Evolutionary conservation across 2,329 filamentous ascomycete species (phyloP).

Genomic region (Beauveria caledonica): DNA sequence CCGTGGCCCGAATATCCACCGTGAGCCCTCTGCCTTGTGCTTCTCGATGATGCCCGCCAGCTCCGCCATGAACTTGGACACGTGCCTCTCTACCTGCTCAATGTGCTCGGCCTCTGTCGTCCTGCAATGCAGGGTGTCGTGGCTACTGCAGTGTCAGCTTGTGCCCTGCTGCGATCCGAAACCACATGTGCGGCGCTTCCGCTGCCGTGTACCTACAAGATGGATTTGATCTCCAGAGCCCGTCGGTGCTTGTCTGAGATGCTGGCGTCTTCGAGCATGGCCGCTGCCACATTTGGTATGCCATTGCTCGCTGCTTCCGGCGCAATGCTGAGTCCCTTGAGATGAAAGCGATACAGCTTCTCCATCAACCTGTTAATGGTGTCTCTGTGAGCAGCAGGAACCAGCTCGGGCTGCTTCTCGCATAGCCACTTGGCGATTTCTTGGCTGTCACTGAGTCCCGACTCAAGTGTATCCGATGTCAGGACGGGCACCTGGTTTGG

Average conservation of each 20-base stretch:
- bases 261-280: conserved; percentile 20
- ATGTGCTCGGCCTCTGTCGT: conserved; percentile 20
- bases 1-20: conserved; percentile 21
- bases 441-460: conserved; percentile 19
- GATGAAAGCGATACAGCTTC: conserved; percentile 21
- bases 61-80: conserved; percentile 17
- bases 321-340: conserved; percentile 17
- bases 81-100: conserved; percentile 17
- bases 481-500: conserved; percentile 19
- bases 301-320: conserved; percentile 19
- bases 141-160: conserved; percentile 15
- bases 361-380: conserved; percentile 19
- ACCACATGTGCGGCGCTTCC: no score
- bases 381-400: conserved; percentile 18
- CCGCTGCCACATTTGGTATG: conserved; percentile 22
- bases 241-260: conserved; percentile 21
- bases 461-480: conserved; percentile 19
- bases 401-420: conserved; percentile 20
- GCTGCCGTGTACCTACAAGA: conserved; percentile 20
- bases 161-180: no score
- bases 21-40: conserved; percentile 8
- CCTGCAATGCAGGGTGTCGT: conserved; percentile 19
- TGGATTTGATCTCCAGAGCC: conserved; percentile 23
- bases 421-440: conserved; percentile 23
- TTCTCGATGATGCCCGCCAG: conserved; percentile 15